Evolutionary conservation across 169 alveolate genomes (phyloP).

Genomic region (Eimeria zaria): DNA sequence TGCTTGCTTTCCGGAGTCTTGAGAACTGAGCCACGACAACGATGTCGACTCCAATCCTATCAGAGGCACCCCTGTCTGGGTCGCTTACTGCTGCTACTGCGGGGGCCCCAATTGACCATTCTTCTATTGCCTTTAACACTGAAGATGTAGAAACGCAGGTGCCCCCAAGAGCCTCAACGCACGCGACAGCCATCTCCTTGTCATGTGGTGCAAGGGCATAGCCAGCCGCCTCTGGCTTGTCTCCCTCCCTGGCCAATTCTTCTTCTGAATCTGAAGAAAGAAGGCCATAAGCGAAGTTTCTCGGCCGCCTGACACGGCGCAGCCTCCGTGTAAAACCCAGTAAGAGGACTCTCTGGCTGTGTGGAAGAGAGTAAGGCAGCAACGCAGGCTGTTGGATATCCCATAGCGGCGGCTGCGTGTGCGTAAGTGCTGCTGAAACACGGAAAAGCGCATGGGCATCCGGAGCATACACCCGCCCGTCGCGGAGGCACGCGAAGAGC

Average conservation of each 20-base stretch:
- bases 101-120: not conserved
- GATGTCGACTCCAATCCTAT: not conserved
- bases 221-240: slow-evolving; percentile 29
- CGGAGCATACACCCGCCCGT: slow-evolving; percentile 62
- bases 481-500: slow-evolving; percentile 71
- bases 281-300: not conserved
- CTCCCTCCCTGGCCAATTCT: not conserved
- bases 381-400: not conserved
- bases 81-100: slow-evolving; percentile 13
- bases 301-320: slow-evolving; percentile 60
- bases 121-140: not conserved
- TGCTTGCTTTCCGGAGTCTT: not conserved
- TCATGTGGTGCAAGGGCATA: slow-evolving; percentile 52
- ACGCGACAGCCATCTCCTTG: slow-evolving; percentile 36
- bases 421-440: slow-evolving; percentile 65
- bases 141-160: slow-evolving; percentile 23
- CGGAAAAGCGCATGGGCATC: slow-evolving; percentile 62
- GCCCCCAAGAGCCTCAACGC: slow-evolving; percentile 63
- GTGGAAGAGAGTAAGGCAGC: not conserved
- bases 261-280: slow-evolving; percentile 53
- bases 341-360: slow-evolving; percentile 49
- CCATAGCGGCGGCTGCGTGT: slow-evolving; percentile 48
- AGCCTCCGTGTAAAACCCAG: slow-evolving; percentile 64
- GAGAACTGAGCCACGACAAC: slow-evolving; percentile 48
- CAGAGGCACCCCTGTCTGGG: not conserved